Base-by-base conservation (phyloP, 352 stramenopile species). In the Peronospora belbahrii region DNA sequence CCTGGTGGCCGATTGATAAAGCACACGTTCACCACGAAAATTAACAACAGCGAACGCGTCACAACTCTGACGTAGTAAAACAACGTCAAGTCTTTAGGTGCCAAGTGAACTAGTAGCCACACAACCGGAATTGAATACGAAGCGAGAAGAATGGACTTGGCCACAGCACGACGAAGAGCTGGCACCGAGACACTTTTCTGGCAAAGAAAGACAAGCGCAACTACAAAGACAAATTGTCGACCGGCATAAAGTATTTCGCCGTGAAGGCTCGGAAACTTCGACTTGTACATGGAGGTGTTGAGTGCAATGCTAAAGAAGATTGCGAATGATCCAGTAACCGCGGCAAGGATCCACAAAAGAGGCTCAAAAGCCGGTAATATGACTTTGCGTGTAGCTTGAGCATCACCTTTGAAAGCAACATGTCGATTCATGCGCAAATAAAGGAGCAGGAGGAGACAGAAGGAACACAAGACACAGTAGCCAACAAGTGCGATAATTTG, bases 141-240 rank as follows among this genome's bases (percentile, higher is more conserved):
- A 30, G 59, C 57, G 8, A 84, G 47, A n/a, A 76, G 27, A 6
- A 83, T 9, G 3, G 70, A 52, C 20, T 71, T 70, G 24, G 46
- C 18, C 0, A 74, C 48, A 1, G 67, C 67, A 1, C 74, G 67
- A 2, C 59, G 48, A 35, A 84, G 43, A 11, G 74, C 72, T 18
- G 67, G 71, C 3, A 74, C 34, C 2, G 74, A 82, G 8, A 86
- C 62, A 32, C 71, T 86, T 59, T 86, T 84, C 48, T 83, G 74
- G 4, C 70, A 61, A 10, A 86, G 47, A 28, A 72, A 80, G 3
- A 83, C 44, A 1, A 77, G 48, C 2, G 70, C 56, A 6, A 75
- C 55, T 17, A 83, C 40, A 24, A 84, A 75, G 17, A 79, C 54
- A 38, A 86, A 83, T 43, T 83, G 67, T 20, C 69, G 52, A 10